A percentile compares a stretch with the other conserved stretches of the same genome.
These are phyloP conservation scores for Diaporthe citriasiana DNA, from an alignment of 2,329 filamentous ascomycete species.

Conservation along the genomic window DNA sequence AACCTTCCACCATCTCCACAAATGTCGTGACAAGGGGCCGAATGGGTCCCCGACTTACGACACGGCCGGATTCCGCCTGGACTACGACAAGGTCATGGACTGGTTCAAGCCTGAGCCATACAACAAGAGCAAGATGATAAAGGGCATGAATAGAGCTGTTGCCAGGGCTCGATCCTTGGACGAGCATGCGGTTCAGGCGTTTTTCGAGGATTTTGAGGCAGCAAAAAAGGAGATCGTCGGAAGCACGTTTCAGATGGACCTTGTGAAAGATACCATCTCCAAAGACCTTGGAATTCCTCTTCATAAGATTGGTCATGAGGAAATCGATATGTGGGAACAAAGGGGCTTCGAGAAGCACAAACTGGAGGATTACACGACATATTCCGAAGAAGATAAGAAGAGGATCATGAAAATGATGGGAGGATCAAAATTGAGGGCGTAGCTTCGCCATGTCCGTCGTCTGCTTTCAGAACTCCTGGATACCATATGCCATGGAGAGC, in stretches of 20 bases:
- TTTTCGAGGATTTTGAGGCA: slow-evolving; percentile 24
- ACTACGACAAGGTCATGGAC: slow-evolving; percentile 18
- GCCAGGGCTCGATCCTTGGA: background rate
- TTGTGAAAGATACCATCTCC: slow-evolving; percentile 46
- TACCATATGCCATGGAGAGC: background rate
- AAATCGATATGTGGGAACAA: slow-evolving; percentile 44
- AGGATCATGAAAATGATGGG: slow-evolving; percentile 34
- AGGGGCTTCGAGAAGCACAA: slow-evolving; percentile 46
- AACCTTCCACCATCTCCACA: background rate
- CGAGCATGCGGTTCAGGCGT: background rate
- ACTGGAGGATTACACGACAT: slow-evolving; percentile 43
- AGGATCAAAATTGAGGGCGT: slow-evolving; percentile 8
- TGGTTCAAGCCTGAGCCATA: slow-evolving; percentile 3
- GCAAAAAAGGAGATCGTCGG: background rate
- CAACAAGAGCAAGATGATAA: background rate
- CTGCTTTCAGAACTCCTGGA: background rate
- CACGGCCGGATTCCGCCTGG: background rate
- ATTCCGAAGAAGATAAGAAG: slow-evolving; percentile 43
- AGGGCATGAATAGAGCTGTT: slow-evolving; percentile 13
- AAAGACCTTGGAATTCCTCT: slow-evolving; percentile 47
- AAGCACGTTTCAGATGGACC: background rate
- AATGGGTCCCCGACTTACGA: slow-evolving; percentile 18
- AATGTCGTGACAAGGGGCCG: slow-evolving; percentile 1
- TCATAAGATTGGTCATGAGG: slow-evolving; percentile 44
- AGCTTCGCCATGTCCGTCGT: background rate